phyloP scores from a whole-genome alignment of 2,329 filamentous ascomycete genomes.

The Chalara sp. region DNA sequence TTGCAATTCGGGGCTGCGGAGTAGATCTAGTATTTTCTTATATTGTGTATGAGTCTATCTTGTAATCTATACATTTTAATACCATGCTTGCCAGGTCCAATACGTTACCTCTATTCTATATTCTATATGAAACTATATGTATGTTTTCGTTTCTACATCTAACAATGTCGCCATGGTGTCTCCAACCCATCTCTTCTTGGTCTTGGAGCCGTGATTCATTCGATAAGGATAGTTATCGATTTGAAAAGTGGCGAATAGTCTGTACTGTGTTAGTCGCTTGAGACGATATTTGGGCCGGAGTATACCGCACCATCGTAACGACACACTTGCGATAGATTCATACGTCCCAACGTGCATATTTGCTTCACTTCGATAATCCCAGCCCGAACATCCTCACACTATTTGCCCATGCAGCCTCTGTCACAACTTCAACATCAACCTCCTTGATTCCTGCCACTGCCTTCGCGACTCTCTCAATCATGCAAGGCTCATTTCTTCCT shows the following conservation, averaged over 20 bases:
- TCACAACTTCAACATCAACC: conserved; percentile 71
- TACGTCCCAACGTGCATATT: not conserved
- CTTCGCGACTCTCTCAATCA: conserved; percentile 79
- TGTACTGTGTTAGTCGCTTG: not conserved
- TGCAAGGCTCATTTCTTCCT: conserved; percentile 87
- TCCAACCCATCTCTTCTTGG: too few species aligned
- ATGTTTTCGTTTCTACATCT: too few species aligned
- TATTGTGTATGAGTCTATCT: too few species aligned
- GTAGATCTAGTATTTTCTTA: too few species aligned
- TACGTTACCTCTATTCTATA: too few species aligned
- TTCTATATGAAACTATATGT: too few species aligned
- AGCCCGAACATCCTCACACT: conserved; percentile 74
- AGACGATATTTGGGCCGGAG: not conserved
- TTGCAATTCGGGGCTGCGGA: too few species aligned
- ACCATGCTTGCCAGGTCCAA: too few species aligned
- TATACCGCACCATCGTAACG: not conserved
- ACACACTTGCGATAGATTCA: not conserved
- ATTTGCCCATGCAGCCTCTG: conserved; percentile 79
- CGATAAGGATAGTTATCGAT: not conserved
- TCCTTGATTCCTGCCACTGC: conserved; percentile 84
- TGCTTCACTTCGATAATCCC: conserved; percentile 33
- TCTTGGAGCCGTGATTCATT: not conserved
- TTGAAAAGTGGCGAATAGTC: not conserved
- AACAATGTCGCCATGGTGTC: too few species aligned
- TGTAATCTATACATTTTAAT: too few species aligned